Conservation (phyloP, 768 basidiomycete genomes). For the Hemileccinum impolitum region DNA sequence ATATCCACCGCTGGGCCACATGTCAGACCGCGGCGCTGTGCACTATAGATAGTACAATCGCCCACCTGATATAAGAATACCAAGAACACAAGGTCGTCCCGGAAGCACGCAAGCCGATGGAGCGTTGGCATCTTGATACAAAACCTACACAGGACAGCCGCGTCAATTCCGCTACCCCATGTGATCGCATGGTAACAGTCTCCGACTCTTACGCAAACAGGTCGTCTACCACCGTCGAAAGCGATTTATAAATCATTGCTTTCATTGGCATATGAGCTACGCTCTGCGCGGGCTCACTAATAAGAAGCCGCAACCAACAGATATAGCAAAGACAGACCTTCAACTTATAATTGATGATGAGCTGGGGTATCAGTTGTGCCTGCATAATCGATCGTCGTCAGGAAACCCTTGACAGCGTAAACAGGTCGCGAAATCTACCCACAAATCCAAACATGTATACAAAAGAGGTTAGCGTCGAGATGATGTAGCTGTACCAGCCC, state of each 20-base stretch:
- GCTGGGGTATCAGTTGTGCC: constrained; percentile 83
- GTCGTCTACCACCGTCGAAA: constrained; percentile 90
- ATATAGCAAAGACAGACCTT: constrained; percentile 52
- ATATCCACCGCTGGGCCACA: constrained; percentile 82
- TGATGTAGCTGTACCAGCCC: constrained; percentile 96
- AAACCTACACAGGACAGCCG: constrained; percentile 49
- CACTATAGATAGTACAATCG: constrained; percentile 8
- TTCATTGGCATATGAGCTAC: constrained; percentile 99
- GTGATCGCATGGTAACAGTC: constrained; percentile 12
- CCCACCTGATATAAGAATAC: constrained; percentile 89
- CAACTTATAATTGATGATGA: constrained; percentile 97
- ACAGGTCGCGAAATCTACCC: constrained; percentile 35
- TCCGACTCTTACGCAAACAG: constrained; percentile 69
- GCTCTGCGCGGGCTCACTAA: constrained; percentile 46
- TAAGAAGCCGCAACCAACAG: constrained; percentile 5
- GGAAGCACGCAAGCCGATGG: constrained; percentile 87
- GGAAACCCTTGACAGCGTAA: constrained; percentile 2
- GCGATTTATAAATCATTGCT: constrained; percentile 93
- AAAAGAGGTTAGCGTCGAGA: constrained; percentile 89
- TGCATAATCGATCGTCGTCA: constrained; percentile 30
- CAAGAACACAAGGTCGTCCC: constrained; percentile 88
- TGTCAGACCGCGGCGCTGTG: constrained; percentile 7
- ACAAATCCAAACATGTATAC: constrained; percentile 99
- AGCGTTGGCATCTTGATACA: constrained; percentile 97
- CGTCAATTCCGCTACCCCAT: constrained; percentile 15